phyloP scores from a whole-genome alignment of 768 basidiomycete genomes.

The Rhizopogon roseolus region DNA sequence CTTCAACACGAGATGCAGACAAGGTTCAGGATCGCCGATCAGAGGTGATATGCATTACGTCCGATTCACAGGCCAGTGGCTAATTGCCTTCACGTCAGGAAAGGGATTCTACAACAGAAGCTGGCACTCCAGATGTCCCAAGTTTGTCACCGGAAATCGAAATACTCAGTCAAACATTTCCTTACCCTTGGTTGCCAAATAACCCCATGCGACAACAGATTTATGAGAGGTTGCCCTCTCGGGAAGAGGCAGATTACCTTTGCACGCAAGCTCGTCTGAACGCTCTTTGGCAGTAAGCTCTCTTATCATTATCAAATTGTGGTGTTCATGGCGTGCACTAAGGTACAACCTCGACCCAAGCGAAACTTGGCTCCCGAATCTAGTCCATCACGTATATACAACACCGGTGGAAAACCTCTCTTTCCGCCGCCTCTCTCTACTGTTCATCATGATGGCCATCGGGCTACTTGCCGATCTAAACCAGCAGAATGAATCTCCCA shows the following conservation, averaged over 20 bases:
- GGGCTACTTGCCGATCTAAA: constrained; percentile 65
- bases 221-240: constrained; percentile 56
- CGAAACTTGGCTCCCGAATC: constrained; percentile 64
- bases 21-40: constrained; percentile 13
- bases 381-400: constrained; percentile 64
- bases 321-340: constrained; percentile 6
- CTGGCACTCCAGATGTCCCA: constrained; percentile 10
- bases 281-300: constrained; percentile 68
- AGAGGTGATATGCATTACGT: constrained; percentile 14
- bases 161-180: constrained; percentile 61
- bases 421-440: constrained; percentile 60
- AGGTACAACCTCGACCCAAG: constrained; percentile 69
- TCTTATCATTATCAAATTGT: constrained; percentile 3
- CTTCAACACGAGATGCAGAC: constrained; percentile 4
- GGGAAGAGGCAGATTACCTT: constrained; percentile 51
- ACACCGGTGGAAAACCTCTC: constrained; percentile 55
- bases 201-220: constrained; percentile 60
- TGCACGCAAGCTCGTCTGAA: constrained; percentile 63
- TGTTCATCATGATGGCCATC: constrained; percentile 70
- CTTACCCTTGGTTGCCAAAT: constrained; percentile 64
- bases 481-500: constrained; percentile 46
- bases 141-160: constrained; percentile 28
- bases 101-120: constrained; percentile 19
- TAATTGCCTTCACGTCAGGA: constrained; percentile 14
- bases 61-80: not conserved